phyloP scores from a whole-genome alignment of 2,329 filamentous ascomycete species.

The Fusarium solani-melongenae region DNA sequence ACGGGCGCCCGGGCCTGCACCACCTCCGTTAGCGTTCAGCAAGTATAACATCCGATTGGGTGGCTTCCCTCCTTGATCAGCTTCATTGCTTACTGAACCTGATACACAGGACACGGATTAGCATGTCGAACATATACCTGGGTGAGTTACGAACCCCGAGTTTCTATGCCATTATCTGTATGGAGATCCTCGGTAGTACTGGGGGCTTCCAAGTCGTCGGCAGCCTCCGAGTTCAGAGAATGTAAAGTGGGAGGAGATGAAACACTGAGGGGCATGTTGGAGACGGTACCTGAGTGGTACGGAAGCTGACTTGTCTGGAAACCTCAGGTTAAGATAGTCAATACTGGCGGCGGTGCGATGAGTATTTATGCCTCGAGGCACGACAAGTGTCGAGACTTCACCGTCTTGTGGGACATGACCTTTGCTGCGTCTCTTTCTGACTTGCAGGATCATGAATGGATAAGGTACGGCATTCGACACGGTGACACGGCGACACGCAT shows the following conservation, averaged over 20 bases:
- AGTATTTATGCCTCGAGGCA: constrained; percentile 7
- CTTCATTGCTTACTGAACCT: not conserved
- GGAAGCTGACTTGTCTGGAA: not conserved
- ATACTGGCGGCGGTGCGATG: not conserved
- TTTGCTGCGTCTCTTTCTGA: not conserved
- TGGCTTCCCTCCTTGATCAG: not conserved
- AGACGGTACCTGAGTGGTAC: constrained; percentile 17
- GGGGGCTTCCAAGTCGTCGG: not conserved
- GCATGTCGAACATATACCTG: not conserved
- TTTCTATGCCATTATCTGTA: not conserved
- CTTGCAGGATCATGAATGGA: not conserved
- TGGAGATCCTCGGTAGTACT: not conserved
- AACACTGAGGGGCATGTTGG: constrained; percentile 9
- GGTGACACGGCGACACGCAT: not conserved
- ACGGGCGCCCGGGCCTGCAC: not conserved
- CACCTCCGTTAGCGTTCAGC: not conserved
- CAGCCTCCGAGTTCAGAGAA: not conserved
- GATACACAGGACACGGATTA: not conserved
- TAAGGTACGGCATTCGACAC: not conserved
- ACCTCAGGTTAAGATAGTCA: not conserved
- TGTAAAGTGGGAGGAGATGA: not conserved
- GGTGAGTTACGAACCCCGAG: not conserved
- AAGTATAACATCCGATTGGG: not conserved
- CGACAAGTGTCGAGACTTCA: not conserved
- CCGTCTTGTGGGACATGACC: not conserved